These are phyloP conservation scores for Xylaria bambusicola DNA, from an alignment of 495 filamentous ascomycete genomes.

Conservation along the genomic window DNA sequence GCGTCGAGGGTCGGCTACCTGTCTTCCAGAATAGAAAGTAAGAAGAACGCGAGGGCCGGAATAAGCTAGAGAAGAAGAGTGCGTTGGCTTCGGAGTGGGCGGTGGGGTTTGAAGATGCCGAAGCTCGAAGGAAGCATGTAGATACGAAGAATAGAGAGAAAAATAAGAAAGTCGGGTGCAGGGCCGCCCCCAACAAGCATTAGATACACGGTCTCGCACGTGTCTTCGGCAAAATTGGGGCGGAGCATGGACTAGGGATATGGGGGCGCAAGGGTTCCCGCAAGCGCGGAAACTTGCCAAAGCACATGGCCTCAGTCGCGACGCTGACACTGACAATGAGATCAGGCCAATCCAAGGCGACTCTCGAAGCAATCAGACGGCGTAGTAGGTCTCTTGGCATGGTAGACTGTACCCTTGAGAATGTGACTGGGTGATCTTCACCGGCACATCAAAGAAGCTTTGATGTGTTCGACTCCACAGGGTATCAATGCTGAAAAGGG, in stretches of 20 bases:
- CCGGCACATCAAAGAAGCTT: conserved; percentile 3
- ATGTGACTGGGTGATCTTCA: too few species aligned
- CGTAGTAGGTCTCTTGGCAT: conserved; percentile 5
- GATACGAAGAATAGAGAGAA: conserved; percentile 1
- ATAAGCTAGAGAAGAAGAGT: too few species aligned
- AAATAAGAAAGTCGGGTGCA: background rate
- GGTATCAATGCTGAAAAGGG: too few species aligned
- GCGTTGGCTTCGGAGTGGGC: too few species aligned
- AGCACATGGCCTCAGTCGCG: background rate
- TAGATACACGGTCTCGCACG: conserved; percentile 1
- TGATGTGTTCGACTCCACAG: background rate
- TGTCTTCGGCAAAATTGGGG: conserved; percentile 9
- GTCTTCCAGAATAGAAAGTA: background rate
- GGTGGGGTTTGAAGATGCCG: background rate
- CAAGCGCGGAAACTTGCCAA: conserved; percentile 11
- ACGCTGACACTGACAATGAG: background rate
- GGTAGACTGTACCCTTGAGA: too few species aligned
- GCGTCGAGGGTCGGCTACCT: background rate
- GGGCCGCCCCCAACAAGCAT: conserved; percentile 7
- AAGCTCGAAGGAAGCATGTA: conserved; percentile 3
- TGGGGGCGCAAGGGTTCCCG: background rate
- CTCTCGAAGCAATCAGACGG: background rate
- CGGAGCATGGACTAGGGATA: background rate
- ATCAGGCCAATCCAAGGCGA: background rate
- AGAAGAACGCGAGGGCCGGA: background rate